These are phyloP conservation scores for Verticillium longisporum DNA, from an alignment of 2,329 filamentous ascomycete species.

Conservation along the genomic window DNA sequence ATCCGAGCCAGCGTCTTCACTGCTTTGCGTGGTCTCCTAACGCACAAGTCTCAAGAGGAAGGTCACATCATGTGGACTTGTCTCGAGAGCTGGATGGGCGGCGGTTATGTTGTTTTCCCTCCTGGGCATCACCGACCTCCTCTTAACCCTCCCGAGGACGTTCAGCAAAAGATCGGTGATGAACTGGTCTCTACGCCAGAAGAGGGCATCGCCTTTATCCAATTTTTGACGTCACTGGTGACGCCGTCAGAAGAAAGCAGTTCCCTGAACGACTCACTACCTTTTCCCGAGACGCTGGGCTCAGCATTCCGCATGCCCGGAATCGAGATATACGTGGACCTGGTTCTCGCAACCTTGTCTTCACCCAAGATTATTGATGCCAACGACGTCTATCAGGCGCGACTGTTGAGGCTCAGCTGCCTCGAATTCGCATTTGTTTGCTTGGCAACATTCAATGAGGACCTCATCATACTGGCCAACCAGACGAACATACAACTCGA, in stretches of 20 bases:
- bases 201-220: slow-evolving; percentile 77
- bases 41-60: slow-evolving; percentile 61
- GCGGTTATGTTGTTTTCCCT: slow-evolving; percentile 35
- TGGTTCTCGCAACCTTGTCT: slow-evolving; percentile 74
- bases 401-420: slow-evolving; percentile 71
- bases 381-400: slow-evolving; percentile 60
- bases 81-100: slow-evolving; percentile 74
- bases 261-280: slow-evolving; percentile 65
- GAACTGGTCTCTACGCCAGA: slow-evolving; percentile 75
- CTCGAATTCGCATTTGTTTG: slow-evolving; percentile 77
- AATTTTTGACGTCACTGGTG: slow-evolving; percentile 66
- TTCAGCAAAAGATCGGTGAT: slow-evolving; percentile 61
- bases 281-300: slow-evolving; percentile 83
- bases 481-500: slow-evolving; percentile 72
- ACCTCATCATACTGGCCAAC: slow-evolving; percentile 80
- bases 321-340: slow-evolving; percentile 90
- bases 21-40: slow-evolving; percentile 68
- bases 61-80: slow-evolving; percentile 72
- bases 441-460: slow-evolving; percentile 85
- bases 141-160: slow-evolving; percentile 22
- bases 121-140: slow-evolving; percentile 19
- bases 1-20: slow-evolving; percentile 80
- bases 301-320: slow-evolving; percentile 69
- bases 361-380: slow-evolving; percentile 59
- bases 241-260: slow-evolving; percentile 55